Percentiles rank a stretch among this genome's conserved stretches.
These are phyloP conservation scores for Carex scoparia DNA, from an alignment of 176 grass and related monocot species.

Conservation along the genomic window DNA sequence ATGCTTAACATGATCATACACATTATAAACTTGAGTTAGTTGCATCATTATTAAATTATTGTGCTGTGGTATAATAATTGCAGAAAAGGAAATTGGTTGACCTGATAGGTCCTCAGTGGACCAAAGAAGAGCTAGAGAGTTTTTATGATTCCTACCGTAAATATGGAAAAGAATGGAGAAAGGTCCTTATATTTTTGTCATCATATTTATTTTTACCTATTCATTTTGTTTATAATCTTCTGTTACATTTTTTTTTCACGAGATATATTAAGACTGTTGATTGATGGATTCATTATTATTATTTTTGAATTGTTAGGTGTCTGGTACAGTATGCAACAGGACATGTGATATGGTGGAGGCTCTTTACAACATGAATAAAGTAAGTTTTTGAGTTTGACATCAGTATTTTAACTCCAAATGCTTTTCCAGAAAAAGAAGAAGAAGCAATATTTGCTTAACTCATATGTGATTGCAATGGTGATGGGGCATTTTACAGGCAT, in stretches of 20 bases:
- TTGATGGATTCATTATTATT: not conserved
- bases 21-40: not conserved
- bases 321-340: conserved; percentile 55
- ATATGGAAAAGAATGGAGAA: conserved; percentile 95
- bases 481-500: conserved; percentile 59
- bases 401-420: not conserved
- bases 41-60: conserved; percentile 6
- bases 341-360: conserved; percentile 86
- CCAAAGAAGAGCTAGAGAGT: conserved; percentile 79
- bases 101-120: conserved; percentile 88
- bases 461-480: conserved; percentile 27
- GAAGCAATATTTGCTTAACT: not conserved
- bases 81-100: conserved; percentile 91
- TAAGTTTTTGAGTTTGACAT: conserved; percentile 28
- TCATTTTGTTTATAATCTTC: not conserved
- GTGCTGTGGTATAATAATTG: conserved; percentile 21
- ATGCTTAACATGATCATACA: not conserved
- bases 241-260: not conserved
- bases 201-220: not conserved
- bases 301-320: conserved; percentile 58
- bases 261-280: not conserved
- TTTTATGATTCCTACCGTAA: conserved; percentile 88
- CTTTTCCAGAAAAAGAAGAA: not conserved
- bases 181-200: conserved; percentile 38
- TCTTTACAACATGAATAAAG: conserved; percentile 95